Base-by-base conservation (phyloP, 2,329 filamentous ascomycete genomes). In the Fusarium nelsonii region DNA sequence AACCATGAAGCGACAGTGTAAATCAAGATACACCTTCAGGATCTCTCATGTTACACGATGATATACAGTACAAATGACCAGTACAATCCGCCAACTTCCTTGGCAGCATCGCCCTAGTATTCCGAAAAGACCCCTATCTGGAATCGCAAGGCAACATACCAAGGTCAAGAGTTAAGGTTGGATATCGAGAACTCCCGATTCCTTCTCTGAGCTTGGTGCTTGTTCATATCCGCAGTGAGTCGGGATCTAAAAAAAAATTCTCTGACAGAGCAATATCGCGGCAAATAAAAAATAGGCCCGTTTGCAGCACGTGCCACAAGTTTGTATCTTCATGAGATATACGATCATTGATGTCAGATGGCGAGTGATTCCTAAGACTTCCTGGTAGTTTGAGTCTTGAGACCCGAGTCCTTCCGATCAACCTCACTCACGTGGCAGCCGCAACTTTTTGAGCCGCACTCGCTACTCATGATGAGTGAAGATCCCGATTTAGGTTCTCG, bases 401-500 rank as follows among this genome's bases (percentile, higher is more conserved):
- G 45, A 50, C 56, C 72, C 72, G 72, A 72, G 34, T 74, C 61
- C 61, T 73, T 50, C 72, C 70, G 72, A 73, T 56, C 26, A 46
- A 49, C 53, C 39, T 39, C 36, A 60, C 60, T 73, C 69, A 74
- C 69, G 65, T 74, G 69, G 67, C 28, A 40, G 39, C 39, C 14
- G 43, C 51, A 57, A 63, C 58, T 66, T 67, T 62, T 69, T 54
- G 51, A 68, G 62, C 43, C 37, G 53, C 50, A 37, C n/a, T 32
- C 34, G 39, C 46, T 48, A 51, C 43, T 45, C 43, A 32, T 32
- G 26, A 45, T 37, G 34, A 50, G 34, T 23, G 45, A 56, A 33
- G 12, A 26, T 61, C 54, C 56, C 40, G 46, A 62, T 57, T 54
- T 61, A 52, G 37, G 37, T 45, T 33, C 10, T 66, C 57, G 39